Evolutionary conservation across 352 stramenopile genomes (phyloP), one percentile per base, ranked within the genome.

Genomic region (Phytophthora syringae): DNA sequence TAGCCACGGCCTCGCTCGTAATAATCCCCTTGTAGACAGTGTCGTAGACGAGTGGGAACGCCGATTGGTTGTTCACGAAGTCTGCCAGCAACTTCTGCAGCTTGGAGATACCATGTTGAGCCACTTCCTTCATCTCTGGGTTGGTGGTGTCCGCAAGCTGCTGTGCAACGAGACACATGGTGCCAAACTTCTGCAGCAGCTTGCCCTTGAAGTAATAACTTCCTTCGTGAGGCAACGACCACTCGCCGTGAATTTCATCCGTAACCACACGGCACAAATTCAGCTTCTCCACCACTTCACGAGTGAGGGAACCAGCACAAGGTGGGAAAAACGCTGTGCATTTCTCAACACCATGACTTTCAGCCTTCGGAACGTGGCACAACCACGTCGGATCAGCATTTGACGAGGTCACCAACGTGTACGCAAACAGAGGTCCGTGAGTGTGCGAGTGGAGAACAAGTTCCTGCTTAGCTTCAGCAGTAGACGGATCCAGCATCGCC

Each of bases 161-260:
- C 39, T 78, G 72, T 1, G 86, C 82, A 10, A 94, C 61, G n/a
- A 94, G 58, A 62, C 82, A 90, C 80, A 94, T 89, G 0, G 77
- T 87, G 3, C 79, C 84, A 48, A 86, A 92, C 68, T 93, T 93
- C 51, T 94, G 86, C 20, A 92, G 54, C 11, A 77, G 55, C 37
- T 94, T 94, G 42, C 86, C 84, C 55, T 92, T 93, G 60, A 94
- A 94, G 73, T 94, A 94, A 66, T 94, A 94, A 60, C 82, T 91
- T 22, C 78, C 84, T 66, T 90, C 77, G 22, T 72, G 66, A 7
- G 81, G 82, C 37, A 93, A 53, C 7, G 73, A 39, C 86, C 86
- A 95, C 28, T 89, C 69, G n/a, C 70, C 76, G 21, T 92, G 34
- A 52, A 93, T 90, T 69, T 93, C 82, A 28, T 90, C 74, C 0